These are phyloP conservation scores for Ceratobasidium sp. DNA, from an alignment of 1,284 basidiomycete species.

Conservation along the genomic window DNA sequence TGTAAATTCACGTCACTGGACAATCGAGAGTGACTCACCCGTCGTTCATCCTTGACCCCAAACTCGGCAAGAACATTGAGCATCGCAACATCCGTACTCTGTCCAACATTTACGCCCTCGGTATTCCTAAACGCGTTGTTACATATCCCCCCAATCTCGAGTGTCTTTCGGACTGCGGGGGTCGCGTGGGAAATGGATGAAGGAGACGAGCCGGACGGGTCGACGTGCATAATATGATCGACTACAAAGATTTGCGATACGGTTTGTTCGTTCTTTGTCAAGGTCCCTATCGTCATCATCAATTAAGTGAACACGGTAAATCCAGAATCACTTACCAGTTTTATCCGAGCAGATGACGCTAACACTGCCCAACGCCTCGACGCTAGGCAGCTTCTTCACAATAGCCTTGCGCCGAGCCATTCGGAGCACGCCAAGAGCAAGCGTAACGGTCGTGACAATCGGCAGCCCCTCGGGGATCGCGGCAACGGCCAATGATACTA, in stretches of 20 bases:
- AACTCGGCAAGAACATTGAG: conserved; percentile 84
- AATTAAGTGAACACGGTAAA: not conserved
- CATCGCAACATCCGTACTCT: conserved; percentile 94
- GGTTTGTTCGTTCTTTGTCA: conserved; percentile 97
- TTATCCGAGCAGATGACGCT: conserved; percentile 98
- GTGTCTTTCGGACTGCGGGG: conserved; percentile 70
- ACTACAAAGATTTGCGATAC: conserved; percentile 90
- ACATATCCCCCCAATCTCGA: conserved; percentile 77
- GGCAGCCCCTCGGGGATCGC: conserved; percentile 98
- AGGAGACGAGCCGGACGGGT: conserved; percentile 58
- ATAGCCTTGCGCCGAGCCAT: conserved; percentile 97
- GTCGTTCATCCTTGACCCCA: conserved; percentile 77
- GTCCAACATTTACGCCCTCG: conserved; percentile 83
- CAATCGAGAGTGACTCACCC: too few relatives aligned
- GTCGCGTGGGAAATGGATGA: conserved; percentile 57
- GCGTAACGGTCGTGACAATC: conserved; percentile 96
- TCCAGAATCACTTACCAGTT: conserved; percentile 71
- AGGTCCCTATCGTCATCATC: conserved; percentile 71
- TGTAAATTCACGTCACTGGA: too few relatives aligned
- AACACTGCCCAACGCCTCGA: conserved; percentile 93
- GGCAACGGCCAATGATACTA: conserved; percentile 95
- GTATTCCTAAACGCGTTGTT: conserved; percentile 82
- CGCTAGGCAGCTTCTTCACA: conserved; percentile 95
- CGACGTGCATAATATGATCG: conserved; percentile 83
- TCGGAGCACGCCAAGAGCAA: conserved; percentile 92